Evolutionary conservation across 2,329 filamentous ascomycete genomes (phyloP), one percentile per base, ranked within the genome.

Genomic region (Colletotrichum musicola): DNA sequence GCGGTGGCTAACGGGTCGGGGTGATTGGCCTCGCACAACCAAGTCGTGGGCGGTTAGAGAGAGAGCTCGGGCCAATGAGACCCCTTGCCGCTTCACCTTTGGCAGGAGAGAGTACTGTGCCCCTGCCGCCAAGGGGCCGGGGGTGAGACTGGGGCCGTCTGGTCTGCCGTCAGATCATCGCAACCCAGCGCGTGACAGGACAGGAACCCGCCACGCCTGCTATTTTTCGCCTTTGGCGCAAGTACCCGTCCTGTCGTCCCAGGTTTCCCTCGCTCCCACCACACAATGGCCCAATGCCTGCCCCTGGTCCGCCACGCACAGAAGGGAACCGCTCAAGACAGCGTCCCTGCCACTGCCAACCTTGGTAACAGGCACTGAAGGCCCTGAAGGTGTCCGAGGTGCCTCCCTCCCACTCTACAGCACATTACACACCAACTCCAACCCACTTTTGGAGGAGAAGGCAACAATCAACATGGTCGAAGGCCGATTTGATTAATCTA

Each of bases 1-100:
- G 20, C 46, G 46, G 40, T 42, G 57, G 60, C 67, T 58, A 58
- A 53, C 62, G 62, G 63, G 68, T 66, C 57, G 69, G 69, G 57
- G 75, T 77, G 75, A 77, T 75, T 77, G 74, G 74, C 51, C 46
- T 64, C 40, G 69, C 68, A 72, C 66, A 14, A 27, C 44, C 50
- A 60, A 55, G 50, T 44, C 65, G 74, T 77, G 76, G 80, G 81
- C 81, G 81, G 81, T 76, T 83, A 82, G 74, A 78, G 73, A 69
- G 60, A 49, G 63, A 49, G 57, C 58, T 59, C 50, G 30, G 69
- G 66, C 80, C 80, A 81, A 82, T 81, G 66, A 77, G 63, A 62
- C 55, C 53, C 46, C 73, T 73, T 73, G 64, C 73, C 75, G 72
- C 74, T 58, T 67, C 67, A 64, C 71, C 71, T 70, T 61, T 73